Conservation (phyloP, 176 grass and related monocot genomes). For the Carex cristatella region DNA sequence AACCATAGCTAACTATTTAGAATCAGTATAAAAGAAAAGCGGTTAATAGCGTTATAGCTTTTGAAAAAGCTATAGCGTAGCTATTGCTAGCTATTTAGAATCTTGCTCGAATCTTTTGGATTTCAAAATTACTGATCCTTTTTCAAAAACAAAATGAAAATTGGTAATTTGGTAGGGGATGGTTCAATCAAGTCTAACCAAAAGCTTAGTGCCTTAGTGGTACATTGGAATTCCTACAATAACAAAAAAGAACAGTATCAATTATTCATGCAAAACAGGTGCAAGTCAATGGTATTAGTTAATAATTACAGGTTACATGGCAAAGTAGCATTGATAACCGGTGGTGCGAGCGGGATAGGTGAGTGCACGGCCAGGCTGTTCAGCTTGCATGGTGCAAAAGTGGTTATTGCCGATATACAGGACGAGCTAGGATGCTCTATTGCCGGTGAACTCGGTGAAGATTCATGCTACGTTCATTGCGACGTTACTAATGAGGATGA, state of each 20-base stretch:
- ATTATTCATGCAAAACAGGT: neutral
- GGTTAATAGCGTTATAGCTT: too few relatives aligned
- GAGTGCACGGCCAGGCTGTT: slow-evolving; percentile 27
- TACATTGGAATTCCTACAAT: neutral
- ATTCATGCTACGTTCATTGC: slow-evolving; percentile 24
- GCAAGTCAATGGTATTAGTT: neutral
- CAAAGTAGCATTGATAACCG: slow-evolving; percentile 32
- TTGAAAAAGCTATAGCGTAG: too few relatives aligned
- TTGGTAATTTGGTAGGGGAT: neutral
- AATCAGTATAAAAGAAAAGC: too few relatives aligned
- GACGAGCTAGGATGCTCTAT: slow-evolving; percentile 18
- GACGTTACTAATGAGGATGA: slow-evolving; percentile 30
- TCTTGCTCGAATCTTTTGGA: too few relatives aligned
- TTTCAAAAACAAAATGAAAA: neutral
- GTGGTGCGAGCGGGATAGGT: slow-evolving; percentile 31
- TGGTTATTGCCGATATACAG: slow-evolving; percentile 32
- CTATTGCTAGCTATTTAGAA: too few relatives aligned
- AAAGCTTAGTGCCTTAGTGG: too few relatives aligned
- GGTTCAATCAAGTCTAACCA: too few relatives aligned
- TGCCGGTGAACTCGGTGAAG: slow-evolving; percentile 1
- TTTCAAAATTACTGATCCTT: neutral
- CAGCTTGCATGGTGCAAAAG: slow-evolving; percentile 27
- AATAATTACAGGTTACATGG: slow-evolving; percentile 13
- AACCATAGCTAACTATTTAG: too few relatives aligned
- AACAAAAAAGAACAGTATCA: neutral